These are phyloP conservation scores for Brettanomyces nanus DNA, from an alignment of 805 yeast genomes.

Conservation along the genomic window DNA sequence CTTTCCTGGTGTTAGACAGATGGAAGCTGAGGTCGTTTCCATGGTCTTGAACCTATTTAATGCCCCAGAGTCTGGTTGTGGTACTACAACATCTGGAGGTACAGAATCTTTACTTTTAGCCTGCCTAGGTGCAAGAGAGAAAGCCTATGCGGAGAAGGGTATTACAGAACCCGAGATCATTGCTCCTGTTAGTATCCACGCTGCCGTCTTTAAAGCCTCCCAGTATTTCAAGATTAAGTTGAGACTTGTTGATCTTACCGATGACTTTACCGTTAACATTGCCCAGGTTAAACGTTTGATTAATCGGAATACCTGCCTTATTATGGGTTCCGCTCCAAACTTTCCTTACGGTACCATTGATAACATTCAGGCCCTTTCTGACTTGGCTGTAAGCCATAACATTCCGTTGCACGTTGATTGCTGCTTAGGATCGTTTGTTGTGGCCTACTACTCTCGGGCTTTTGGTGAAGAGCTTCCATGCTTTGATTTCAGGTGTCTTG, in stretches of 20 bases:
- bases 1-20: constrained; percentile 91
- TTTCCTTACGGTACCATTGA: constrained; percentile 96
- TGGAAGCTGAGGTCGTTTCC: constrained; percentile 91
- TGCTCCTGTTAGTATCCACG: constrained; percentile 87
- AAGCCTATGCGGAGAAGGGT: constrained; percentile 50
- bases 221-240: constrained; percentile 82
- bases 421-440: constrained; percentile 88
- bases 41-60: constrained; percentile 80
- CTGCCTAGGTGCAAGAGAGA: constrained; percentile 81
- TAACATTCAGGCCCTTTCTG: constrained; percentile 67
- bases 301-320: constrained; percentile 69
- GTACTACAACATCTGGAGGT: constrained; percentile 89
- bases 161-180: constrained; percentile 74
- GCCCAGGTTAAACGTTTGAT: constrained; percentile 54
- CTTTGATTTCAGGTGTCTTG: constrained; percentile 82
- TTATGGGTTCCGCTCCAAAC: constrained; percentile 94
- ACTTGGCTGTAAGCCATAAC: constrained; percentile 52
- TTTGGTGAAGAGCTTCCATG: constrained; percentile 30
- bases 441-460: constrained; percentile 48
- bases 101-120: constrained; percentile 87
- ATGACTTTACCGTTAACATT: constrained; percentile 57
- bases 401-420: constrained; percentile 94
- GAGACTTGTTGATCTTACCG: constrained; percentile 71
- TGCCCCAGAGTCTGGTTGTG: constrained; percentile 68
- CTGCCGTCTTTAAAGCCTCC: constrained; percentile 91